Evolutionary conservation across 2,329 filamentous ascomycete genomes (phyloP).

Genomic region (Albifimbria verrucaria): DNA sequence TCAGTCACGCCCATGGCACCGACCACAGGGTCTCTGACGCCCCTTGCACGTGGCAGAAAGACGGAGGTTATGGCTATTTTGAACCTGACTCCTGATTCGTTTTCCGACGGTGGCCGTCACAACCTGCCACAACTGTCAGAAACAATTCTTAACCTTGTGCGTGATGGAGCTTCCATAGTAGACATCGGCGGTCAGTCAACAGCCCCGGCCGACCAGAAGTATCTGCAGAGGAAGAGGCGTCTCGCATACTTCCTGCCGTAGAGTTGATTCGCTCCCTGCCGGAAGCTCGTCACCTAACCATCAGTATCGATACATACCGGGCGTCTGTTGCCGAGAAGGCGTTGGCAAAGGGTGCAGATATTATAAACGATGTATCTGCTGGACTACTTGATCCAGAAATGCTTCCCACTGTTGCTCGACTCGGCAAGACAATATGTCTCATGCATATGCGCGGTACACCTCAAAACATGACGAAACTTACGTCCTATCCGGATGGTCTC

Average conservation of each 20-base stretch:
- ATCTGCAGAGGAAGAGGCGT: constrained; percentile 67
- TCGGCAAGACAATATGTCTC: constrained; percentile 75
- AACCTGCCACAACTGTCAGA: constrained; percentile 49
- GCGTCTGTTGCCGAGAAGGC: constrained; percentile 76
- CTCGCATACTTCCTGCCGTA: constrained; percentile 78
- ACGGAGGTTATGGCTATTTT: constrained; percentile 92
- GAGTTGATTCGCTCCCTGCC: constrained; percentile 65
- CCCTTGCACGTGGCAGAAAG: constrained; percentile 53
- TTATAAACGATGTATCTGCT: constrained; percentile 92
- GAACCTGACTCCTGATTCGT: constrained; percentile 94
- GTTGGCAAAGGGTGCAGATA: constrained; percentile 75
- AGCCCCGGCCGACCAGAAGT: constrained; percentile 68
- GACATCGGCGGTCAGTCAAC: constrained; percentile 95
- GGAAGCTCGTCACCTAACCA: constrained; percentile 59
- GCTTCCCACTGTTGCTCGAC: constrained; percentile 73
- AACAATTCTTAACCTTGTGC: constrained; percentile 61
- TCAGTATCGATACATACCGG: constrained; percentile 92
- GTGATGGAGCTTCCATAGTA: constrained; percentile 74
- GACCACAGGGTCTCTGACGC: constrained; percentile 49
- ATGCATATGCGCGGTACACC: constrained; percentile 96
- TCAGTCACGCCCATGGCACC: constrained; percentile 55
- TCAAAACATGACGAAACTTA: constrained; percentile 70
- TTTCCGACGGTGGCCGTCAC: constrained; percentile 82
- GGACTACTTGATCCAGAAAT: constrained; percentile 76
- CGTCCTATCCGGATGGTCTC: constrained; percentile 66